phyloP scores from a whole-genome alignment of 306 rosid species.

The Parietaria judaica region DNA sequence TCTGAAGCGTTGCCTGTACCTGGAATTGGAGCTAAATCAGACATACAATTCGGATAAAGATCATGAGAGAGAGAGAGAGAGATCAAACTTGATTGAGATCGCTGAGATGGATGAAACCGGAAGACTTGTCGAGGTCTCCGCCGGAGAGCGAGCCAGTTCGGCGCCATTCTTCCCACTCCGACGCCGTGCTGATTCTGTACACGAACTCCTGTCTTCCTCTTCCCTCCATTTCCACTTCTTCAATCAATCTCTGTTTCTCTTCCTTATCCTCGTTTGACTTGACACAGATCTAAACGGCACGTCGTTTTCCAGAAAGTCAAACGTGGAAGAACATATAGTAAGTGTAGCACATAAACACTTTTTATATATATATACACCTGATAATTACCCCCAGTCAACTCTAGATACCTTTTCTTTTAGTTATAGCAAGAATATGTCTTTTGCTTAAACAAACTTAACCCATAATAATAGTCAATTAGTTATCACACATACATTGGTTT shows the following conservation, averaged over 20 bases:
- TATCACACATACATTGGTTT: too few relatives aligned
- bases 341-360: too few relatives aligned
- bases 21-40: constrained; percentile 15
- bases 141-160: constrained; percentile 39
- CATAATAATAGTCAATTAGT: too few relatives aligned
- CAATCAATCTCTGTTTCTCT: not conserved
- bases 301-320: not conserved
- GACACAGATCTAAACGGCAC: not conserved
- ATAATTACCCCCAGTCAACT: too few relatives aligned
- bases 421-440: too few relatives aligned
- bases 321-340: too few relatives aligned
- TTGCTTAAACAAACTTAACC: too few relatives aligned
- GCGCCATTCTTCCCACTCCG: constrained; percentile 72
- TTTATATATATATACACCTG: too few relatives aligned
- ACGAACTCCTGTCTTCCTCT: constrained; percentile 37
- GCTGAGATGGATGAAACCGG: constrained; percentile 83
- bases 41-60: not conserved
- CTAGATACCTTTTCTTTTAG: too few relatives aligned
- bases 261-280: too few relatives aligned
- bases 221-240: constrained; percentile 17
- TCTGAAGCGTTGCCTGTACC: constrained; percentile 60
- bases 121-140: constrained; percentile 56
- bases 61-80: not conserved
- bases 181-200: constrained; percentile 51
- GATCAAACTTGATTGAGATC: constrained; percentile 53